phyloP scores from a whole-genome alignment of 228 moss, liverwort and hornwort species.

The Sphagnum fallax region DNA sequence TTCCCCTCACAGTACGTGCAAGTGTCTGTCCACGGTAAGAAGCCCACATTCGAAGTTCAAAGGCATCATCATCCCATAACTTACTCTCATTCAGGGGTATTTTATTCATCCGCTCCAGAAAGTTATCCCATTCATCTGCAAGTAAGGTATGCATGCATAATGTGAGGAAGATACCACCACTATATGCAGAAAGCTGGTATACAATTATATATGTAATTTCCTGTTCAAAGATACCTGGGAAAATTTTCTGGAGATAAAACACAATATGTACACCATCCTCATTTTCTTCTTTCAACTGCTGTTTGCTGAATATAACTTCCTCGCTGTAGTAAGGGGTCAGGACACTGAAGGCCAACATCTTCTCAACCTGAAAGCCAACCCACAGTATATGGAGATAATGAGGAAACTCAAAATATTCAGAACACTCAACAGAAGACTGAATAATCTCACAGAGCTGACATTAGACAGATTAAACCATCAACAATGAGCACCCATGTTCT shows the following conservation, averaged over 20 bases:
- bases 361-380: conserved; percentile 66
- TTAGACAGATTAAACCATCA: too few species aligned
- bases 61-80: conserved; percentile 78
- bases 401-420: too few species aligned
- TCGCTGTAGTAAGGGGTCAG: conserved; percentile 90
- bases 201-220: too few species aligned
- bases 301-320: conserved; percentile 80
- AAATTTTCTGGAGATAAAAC: conserved; percentile 83
- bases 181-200: not conserved
- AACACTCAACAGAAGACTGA: too few species aligned
- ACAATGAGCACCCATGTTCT: too few species aligned
- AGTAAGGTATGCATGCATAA: not conserved
- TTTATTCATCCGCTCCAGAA: conserved; percentile 57
- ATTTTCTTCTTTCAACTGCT: conserved; percentile 53
- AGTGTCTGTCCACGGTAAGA: conserved; percentile 97
- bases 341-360: conserved; percentile 97
- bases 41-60: conserved; percentile 85
- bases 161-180: not conserved
- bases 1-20: conserved; percentile 91
- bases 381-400: not conserved
- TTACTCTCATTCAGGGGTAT: conserved; percentile 23
- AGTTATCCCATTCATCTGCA: conserved; percentile 82
- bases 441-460: too few species aligned
- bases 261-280: conserved; percentile 84
- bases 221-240: conserved; percentile 47